Conservation (phyloP, 2,329 filamentous ascomycete genomes). For the Xylariaceae sp. region DNA sequence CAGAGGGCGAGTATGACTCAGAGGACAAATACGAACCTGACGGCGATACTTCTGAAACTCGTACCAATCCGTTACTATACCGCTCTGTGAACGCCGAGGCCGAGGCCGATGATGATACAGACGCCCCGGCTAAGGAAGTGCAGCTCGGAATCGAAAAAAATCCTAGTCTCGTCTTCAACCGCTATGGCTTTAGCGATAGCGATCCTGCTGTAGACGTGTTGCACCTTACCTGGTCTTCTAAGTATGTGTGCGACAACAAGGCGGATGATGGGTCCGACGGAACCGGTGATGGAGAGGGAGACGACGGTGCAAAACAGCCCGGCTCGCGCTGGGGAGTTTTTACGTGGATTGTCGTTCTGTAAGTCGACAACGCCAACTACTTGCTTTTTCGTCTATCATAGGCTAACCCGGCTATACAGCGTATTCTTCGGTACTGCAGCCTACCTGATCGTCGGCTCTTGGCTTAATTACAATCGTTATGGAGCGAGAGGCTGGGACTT, state of each 20-base stretch:
- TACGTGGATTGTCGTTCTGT: constrained; percentile 96
- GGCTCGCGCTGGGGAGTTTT: constrained; percentile 87
- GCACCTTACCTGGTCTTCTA: constrained; percentile 83
- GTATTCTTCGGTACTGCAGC: constrained; percentile 83
- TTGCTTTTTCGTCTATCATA: neutral
- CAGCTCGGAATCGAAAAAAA: constrained; percentile 54
- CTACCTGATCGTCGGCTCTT: constrained; percentile 97
- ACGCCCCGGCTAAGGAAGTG: constrained; percentile 55
- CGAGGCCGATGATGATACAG: constrained; percentile 47
- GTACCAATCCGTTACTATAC: constrained; percentile 40
- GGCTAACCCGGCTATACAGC: constrained; percentile 54
- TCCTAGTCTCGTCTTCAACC: constrained; percentile 75
- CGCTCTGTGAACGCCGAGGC: constrained; percentile 40
- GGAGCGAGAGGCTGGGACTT: constrained; percentile 95
- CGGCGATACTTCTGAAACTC: constrained; percentile 26
- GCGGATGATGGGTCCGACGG: constrained; percentile 44
- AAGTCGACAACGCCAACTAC: constrained; percentile 47
- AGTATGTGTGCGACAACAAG: constrained; percentile 76
- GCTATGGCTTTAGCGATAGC: constrained; percentile 68
- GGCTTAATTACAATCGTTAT: constrained; percentile 98
- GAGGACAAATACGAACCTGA: constrained; percentile 58
- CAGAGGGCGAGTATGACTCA: constrained; percentile 70
- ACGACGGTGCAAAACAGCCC: constrained; percentile 51
- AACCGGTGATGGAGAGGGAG: constrained; percentile 42
- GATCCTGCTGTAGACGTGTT: constrained; percentile 66